phyloP scores from a whole-genome alignment of 148 eudicot genomes.

The Drosera capensis region DNA sequence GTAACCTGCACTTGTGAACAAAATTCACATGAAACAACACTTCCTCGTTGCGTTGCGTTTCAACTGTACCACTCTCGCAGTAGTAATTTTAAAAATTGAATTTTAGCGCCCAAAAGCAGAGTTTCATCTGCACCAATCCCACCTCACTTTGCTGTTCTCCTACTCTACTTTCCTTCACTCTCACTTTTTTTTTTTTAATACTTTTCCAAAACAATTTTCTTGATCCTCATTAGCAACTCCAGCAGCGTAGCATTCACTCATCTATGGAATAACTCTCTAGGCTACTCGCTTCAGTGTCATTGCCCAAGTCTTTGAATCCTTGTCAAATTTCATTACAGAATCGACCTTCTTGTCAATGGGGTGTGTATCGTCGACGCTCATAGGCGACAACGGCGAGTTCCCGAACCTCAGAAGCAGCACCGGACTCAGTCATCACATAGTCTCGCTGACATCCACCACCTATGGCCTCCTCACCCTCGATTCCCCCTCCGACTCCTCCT shows the following conservation, averaged over 20 bases:
- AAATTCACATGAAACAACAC: too few relatives aligned
- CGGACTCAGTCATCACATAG: slow-evolving; percentile 51
- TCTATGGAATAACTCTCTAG: too few relatives aligned
- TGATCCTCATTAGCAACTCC: too few relatives aligned
- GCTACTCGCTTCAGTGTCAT: not conserved
- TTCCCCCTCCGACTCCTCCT: slow-evolving; percentile 9
- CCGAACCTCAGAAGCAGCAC: slow-evolving; percentile 29
- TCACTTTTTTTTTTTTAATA: too few relatives aligned
- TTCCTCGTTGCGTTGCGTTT: too few relatives aligned
- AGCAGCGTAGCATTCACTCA: too few relatives aligned
- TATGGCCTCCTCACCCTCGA: slow-evolving; percentile 47
- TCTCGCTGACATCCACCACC: slow-evolving; percentile 71
- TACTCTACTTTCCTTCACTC: not conserved
- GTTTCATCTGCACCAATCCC: not conserved
- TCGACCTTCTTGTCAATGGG: slow-evolving; percentile 24
- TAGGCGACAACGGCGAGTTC: slow-evolving; percentile 58
- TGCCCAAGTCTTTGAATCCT: not conserved
- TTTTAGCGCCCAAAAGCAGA: slow-evolving; percentile 1
- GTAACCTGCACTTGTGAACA: too few relatives aligned
- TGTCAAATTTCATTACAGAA: too few relatives aligned
- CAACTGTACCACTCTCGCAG: not conserved
- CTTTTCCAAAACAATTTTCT: too few relatives aligned
- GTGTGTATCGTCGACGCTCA: slow-evolving; percentile 60
- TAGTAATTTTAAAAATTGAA: not conserved
- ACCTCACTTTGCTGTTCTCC: not conserved